Percentiles rank a stretch among this genome's conserved stretches.
Evolutionary conservation across 2,329 filamentous ascomycete species (phyloP).

Genomic region (Monilinia fructigena): DNA sequence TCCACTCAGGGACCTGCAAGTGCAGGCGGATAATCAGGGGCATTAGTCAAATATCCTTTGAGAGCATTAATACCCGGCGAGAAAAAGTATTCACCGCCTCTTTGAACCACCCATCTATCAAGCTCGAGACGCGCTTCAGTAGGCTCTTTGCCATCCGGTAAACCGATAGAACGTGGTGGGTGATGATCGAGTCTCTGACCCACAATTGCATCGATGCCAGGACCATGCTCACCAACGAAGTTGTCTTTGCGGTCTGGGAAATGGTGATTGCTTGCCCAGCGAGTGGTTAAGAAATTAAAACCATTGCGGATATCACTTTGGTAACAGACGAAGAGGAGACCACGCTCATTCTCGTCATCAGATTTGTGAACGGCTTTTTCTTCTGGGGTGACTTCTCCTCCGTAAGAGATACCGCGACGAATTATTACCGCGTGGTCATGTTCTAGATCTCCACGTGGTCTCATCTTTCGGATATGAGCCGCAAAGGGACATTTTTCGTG

Average conservation of each 20-base stretch:
- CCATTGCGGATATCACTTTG: slow-evolving; percentile 46
- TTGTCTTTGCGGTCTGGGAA: slow-evolving; percentile 30
- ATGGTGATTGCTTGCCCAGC: slow-evolving; percentile 32
- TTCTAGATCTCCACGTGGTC: slow-evolving; percentile 43
- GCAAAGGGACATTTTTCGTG: slow-evolving; percentile 47
- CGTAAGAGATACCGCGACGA: slow-evolving; percentile 48
- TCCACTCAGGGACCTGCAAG: not conserved
- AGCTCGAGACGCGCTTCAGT: slow-evolving; percentile 32
- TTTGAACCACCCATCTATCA: slow-evolving; percentile 44
- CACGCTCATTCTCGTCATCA: slow-evolving; percentile 40
- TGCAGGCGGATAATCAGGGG: slow-evolving; percentile 5
- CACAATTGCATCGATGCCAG: slow-evolving; percentile 43
- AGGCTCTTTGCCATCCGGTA: slow-evolving; percentile 30
- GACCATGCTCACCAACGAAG: slow-evolving; percentile 26
- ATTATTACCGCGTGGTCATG: slow-evolving; percentile 41
- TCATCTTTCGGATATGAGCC: slow-evolving; percentile 49
- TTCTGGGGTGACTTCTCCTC: slow-evolving; percentile 43
- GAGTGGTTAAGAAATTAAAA: slow-evolving; percentile 35
- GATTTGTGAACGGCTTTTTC: slow-evolving; percentile 33
- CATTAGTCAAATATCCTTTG: slow-evolving; percentile 21
- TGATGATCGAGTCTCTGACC: slow-evolving; percentile 35
- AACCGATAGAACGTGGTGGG: slow-evolving; percentile 31
- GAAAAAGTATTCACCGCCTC: slow-evolving; percentile 50
- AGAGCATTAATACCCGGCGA: slow-evolving; percentile 44
- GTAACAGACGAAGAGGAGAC: slow-evolving; percentile 48